Evolutionary conservation across 257 asterid genomes (phyloP).

Genomic region (Solanum habrochaites): DNA sequence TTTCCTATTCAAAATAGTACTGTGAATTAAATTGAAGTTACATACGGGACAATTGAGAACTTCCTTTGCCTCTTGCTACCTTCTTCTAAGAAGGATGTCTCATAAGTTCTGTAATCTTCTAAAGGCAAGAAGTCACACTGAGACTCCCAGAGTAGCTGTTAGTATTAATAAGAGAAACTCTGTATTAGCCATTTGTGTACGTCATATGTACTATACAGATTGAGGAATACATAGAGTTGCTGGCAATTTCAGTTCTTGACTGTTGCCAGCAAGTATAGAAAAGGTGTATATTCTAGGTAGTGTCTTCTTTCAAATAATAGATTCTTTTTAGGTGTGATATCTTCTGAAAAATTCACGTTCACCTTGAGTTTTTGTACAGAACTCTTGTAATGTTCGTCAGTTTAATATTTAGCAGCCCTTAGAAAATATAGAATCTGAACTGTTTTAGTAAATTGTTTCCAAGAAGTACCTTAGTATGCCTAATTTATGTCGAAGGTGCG

Average conservation of each 20-base stretch:
- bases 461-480: background rate
- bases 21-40: background rate
- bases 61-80: background rate
- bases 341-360: background rate
- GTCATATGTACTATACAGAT: background rate
- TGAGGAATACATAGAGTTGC: background rate
- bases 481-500: background rate
- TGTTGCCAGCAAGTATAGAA: background rate
- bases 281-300: background rate
- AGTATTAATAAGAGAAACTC: background rate
- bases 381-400: background rate
- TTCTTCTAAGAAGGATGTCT: background rate
- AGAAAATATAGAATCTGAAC: background rate
- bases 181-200: background rate
- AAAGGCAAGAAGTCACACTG: background rate
- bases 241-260: background rate
- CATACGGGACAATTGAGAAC: background rate
- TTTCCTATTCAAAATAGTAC: background rate
- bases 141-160: background rate
- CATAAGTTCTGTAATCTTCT: background rate
- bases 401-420: background rate
- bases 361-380: background rate
- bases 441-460: background rate
- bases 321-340: background rate
- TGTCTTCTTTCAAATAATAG: background rate